These are phyloP conservation scores for Rhizomucor miehei DNA, from an alignment of 371 early-diverging fungal species.

Conservation along the genomic window DNA sequence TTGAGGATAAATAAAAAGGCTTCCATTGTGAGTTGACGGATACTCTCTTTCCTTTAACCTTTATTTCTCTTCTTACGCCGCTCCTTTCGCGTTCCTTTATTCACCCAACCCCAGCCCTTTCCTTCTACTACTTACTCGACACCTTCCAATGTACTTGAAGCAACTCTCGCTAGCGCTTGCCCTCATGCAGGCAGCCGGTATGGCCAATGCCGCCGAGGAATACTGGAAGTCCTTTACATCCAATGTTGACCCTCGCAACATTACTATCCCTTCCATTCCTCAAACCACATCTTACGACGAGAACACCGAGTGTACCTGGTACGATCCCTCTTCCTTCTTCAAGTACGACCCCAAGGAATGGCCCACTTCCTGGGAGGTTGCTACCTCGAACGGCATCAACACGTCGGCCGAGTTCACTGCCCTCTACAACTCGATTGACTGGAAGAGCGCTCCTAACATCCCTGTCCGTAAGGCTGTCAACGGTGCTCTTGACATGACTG, in stretches of 20 bases:
- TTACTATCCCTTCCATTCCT: conserved; percentile 41
- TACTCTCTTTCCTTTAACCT: not conserved
- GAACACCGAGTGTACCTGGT: conserved; percentile 21
- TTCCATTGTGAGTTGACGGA: not conserved
- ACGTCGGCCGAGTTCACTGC: conserved; percentile 23
- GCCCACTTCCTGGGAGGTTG: conserved; percentile 30
- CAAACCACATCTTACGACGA: conserved; percentile 31
- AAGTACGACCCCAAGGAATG: conserved; percentile 17
- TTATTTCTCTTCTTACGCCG: not conserved
- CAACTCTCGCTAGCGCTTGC: conserved; percentile 17
- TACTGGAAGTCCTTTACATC: conserved; percentile 24
- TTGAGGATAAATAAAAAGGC: no score
- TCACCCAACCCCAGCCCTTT: not conserved
- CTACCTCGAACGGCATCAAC: conserved; percentile 37
- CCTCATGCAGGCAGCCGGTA: not conserved
- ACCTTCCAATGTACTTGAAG: conserved; percentile 19
- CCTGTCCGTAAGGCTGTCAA: conserved; percentile 12
- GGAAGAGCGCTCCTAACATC: conserved; percentile 26
- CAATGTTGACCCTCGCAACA: conserved; percentile 21
- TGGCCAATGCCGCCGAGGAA: conserved; percentile 17
- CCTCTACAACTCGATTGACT: conserved; percentile 26
- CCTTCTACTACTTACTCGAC: not conserved
- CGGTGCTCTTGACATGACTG: conserved; percentile 19
- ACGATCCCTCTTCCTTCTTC: conserved; percentile 14
- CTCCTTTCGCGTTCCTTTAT: not conserved